Evolutionary conservation across 345 rosid species (phyloP).

Genomic region (Populus nigra): DNA sequence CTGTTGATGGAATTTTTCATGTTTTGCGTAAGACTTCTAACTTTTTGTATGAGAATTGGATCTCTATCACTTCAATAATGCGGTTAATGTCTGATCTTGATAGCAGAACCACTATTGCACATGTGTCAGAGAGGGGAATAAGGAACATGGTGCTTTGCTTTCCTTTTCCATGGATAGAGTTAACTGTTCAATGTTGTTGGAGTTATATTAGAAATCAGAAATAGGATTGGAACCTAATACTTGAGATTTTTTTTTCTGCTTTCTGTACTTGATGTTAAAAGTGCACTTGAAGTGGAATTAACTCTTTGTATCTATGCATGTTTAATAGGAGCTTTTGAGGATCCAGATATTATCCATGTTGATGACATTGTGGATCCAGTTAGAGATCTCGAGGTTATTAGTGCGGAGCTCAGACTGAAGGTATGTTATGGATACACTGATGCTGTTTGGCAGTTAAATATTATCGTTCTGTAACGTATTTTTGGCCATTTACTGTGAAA

Average conservation of each 20-base stretch:
- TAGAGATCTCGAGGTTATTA: slow-evolving; percentile 83
- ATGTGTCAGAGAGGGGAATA: too few relatives aligned
- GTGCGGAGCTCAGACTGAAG: slow-evolving; percentile 81
- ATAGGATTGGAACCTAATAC: neutral
- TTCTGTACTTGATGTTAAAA: neutral
- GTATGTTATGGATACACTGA: slow-evolving; percentile 26
- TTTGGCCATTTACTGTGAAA: neutral
- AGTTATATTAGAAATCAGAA: neutral
- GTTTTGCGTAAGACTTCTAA: slow-evolving; percentile 61
- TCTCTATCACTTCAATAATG: neutral
- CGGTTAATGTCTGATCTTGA: neutral
- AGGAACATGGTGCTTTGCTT: too few relatives aligned
- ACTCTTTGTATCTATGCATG: neutral
- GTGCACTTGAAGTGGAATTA: neutral
- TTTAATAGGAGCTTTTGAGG: slow-evolving; percentile 86
- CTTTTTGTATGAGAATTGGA: neutral
- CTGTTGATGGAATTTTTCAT: slow-evolving; percentile 98
- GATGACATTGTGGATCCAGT: slow-evolving; percentile 95
- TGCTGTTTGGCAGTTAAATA: neutral
- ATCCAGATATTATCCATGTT: slow-evolving; percentile 90
- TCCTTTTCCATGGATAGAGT: too few relatives aligned
- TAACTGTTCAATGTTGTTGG: neutral
- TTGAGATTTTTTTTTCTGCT: neutral
- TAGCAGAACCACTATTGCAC: too few relatives aligned
- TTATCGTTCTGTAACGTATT: too few relatives aligned